Evolutionary conservation across 441 rosid genomes (phyloP), one percentile per base, ranked within the genome.

Genomic region (Populus hybrid): DNA sequence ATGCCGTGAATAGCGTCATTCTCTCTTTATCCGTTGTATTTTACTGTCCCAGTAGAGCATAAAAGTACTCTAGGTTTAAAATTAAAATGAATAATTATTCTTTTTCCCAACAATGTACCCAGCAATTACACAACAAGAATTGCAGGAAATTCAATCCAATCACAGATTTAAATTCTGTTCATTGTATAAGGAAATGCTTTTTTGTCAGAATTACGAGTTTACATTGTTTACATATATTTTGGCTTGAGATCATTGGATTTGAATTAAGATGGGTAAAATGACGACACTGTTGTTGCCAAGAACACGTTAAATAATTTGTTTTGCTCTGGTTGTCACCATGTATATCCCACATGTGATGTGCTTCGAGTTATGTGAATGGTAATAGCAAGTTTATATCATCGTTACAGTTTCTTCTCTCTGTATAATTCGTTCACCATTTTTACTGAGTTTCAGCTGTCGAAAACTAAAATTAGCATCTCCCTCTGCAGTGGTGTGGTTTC

Each of bases 401-500:
- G 46, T 40, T 40, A 8, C 12, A 40, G 3, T 40, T 40, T 40
- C 46, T 40, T 20, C 10, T 68, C 10, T 23, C 74, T 40, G 14
- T 64, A 61, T 18, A 32, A 18, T 18, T 30, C 38, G 5, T 61
- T 65, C 75, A 66, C 21, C 46, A 16, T 28, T 28, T 50, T 26
- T 72, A 71, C 82, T 57, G 72, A 69, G 10, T 75, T 73, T 79
- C 65, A 50, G 21, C 28, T 64, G 38, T 77, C 28, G 16, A 57
- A 23, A 75, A 78, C 82, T 86, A 75, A 85, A 86, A 76, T 73
- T 67, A 63, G 34, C 78, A 59, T 84, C 83, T 83, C 77, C 78
- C 73, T 77, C 74, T 86, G 90, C 85, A 87, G 86, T 73, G 87
- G 75, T 75, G 81, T 76, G 76, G 36, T 28, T 71, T 75, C 85